Conservation (phyloP, 2,329 filamentous ascomycete species). For the Helotiales sp. region DNA sequence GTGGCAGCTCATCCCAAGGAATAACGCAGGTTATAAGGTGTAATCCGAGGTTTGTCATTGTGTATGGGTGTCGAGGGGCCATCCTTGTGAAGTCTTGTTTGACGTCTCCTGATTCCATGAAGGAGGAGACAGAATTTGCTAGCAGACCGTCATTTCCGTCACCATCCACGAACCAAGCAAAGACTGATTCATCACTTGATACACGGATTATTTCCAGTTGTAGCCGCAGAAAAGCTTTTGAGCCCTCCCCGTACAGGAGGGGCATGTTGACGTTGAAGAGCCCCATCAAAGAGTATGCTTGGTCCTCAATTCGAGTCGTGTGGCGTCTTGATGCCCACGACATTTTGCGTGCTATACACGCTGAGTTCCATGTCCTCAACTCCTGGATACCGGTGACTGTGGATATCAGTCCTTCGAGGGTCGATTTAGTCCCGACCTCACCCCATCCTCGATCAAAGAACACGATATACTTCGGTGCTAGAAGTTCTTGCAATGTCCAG, state of each 20-base stretch:
- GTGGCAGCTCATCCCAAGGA: background rate
- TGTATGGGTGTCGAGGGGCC: background rate
- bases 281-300: conserved; percentile 38
- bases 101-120: background rate
- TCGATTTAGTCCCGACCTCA: conserved; percentile 21
- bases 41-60: conserved; percentile 8
- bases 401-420: background rate
- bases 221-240: conserved; percentile 36
- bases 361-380: background rate
- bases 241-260: conserved; percentile 38
- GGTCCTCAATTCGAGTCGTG: conserved; percentile 31
- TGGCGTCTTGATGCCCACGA: conserved; percentile 37
- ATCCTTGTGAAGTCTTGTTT: background rate
- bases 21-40: background rate
- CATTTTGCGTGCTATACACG: conserved; percentile 37
- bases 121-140: background rate
- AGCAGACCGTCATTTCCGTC: background rate
- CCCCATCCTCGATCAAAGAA: conserved; percentile 29
- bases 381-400: conserved; percentile 3
- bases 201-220: conserved; percentile 38
- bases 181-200: conserved; percentile 38
- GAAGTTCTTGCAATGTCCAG: conserved; percentile 18
- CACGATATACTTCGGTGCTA: conserved; percentile 15
- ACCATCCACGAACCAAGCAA: conserved; percentile 29
- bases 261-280: conserved; percentile 39